Evolutionary conservation across 2,329 filamentous ascomycete genomes (phyloP), one percentile per base, ranked within the genome.

Genomic region (Coniochaeta sp.): DNA sequence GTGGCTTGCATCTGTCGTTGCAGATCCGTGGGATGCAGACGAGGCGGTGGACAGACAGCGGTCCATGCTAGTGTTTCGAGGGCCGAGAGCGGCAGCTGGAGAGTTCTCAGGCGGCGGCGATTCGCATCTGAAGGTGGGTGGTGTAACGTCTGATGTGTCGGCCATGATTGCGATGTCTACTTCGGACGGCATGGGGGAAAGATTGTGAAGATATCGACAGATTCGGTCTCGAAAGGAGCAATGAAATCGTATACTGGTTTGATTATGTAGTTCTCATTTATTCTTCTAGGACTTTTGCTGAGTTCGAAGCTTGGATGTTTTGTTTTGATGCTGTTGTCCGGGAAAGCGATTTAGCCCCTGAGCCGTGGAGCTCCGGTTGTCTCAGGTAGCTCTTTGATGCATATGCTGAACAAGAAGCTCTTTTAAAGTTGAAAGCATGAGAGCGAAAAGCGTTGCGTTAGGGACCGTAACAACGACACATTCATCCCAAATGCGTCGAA

Each of bases 91-190:
- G 43, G 82, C 79, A n/a, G 81, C 82, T 7, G 89, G 88, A 19
- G 81, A 78, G 19, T 79, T 75, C 67, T 86, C 85, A 40, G 86
- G 85, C 58, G 87, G 84, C n/a, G 88, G 87, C 38, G 88, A 89
- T 62, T 78, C 79, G 66, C 79, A 77, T 67, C 80, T 81, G 57
- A 78, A 65, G n/a, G 68, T 69, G 22, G 73, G 72, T 22, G 70
- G 67, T n/a, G 59, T 57, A 38, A 73, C 68, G 33, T 71, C 68
- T 59, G 71, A 69, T 44, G 69, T 65, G 44, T 73, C 64, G 60
- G 73, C 72, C 75, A 78, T 77, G 62, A 57, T 67, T 38, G 22
- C 12, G 24, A 52, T 31, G 24, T 52, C 6, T 9, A 28, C 11
- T 52, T n/a, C 31, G 47, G 22, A 47, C 6, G 38, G 34, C 12